Evolutionary conservation across 2,329 filamentous ascomycete genomes (phyloP).

Genomic region (Clarireedia hainanense): DNA sequence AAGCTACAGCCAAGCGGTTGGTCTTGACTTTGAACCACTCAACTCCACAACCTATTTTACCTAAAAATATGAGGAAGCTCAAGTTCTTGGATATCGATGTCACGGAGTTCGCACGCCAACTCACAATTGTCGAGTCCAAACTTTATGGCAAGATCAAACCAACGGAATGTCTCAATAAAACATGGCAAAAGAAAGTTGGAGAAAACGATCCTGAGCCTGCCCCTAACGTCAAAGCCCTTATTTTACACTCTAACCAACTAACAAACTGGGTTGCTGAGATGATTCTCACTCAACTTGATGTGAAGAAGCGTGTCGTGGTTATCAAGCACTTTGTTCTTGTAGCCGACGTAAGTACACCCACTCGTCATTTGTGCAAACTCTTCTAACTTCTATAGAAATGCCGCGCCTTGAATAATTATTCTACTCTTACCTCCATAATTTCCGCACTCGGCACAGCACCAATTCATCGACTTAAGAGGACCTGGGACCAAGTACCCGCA

Average conservation of each 20-base stretch:
- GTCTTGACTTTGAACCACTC: conserved; percentile 79
- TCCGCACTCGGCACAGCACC: conserved; percentile 91
- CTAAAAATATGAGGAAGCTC: conserved; percentile 99
- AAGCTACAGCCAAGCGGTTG: conserved; percentile 76
- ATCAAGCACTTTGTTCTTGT: conserved; percentile 98
- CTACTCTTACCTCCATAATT: conserved; percentile 93
- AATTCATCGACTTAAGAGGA: conserved; percentile 86
- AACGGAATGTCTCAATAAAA: conserved; percentile 95
- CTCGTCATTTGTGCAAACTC: conserved; percentile 9
- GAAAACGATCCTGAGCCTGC: conserved; percentile 80
- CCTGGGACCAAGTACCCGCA: conserved; percentile 88
- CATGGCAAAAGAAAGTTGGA: conserved; percentile 91
- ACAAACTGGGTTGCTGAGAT: conserved; percentile 99
- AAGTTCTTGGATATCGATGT: conserved; percentile 97
- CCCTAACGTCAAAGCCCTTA: conserved; percentile 89
- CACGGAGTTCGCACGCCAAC: conserved; percentile 90
- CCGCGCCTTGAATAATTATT: conserved; percentile 89
- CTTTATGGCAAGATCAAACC: conserved; percentile 94
- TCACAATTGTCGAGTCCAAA: conserved; percentile 93
- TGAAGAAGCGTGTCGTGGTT: conserved; percentile 92
- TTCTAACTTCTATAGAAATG: conserved; percentile 63
- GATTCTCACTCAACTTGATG: conserved; percentile 90
- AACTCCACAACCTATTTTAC: conserved; percentile 81
- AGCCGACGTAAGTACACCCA: conserved; percentile 65
- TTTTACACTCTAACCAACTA: conserved; percentile 95